phyloP scores from a whole-genome alignment of 805 yeast species.

The Cephaloascus albidus region DNA sequence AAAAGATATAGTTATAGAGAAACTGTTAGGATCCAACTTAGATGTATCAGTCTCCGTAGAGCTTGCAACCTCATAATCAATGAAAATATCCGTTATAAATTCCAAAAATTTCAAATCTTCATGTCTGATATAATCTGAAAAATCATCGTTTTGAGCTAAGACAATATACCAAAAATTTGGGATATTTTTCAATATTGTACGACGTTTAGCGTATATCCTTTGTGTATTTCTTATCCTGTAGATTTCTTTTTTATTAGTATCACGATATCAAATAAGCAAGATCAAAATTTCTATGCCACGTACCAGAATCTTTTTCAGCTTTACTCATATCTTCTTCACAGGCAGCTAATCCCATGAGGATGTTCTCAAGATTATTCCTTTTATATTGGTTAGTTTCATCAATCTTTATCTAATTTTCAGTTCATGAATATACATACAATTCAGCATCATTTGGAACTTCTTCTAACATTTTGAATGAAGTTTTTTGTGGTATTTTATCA shows the following conservation, averaged over 20 bases:
- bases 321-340: constrained; percentile 50
- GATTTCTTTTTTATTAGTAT: constrained; percentile 18
- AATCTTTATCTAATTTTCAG: no score
- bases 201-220: constrained; percentile 49
- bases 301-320: constrained; percentile 51
- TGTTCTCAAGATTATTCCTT: constrained; percentile 17
- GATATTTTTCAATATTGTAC: constrained; percentile 39
- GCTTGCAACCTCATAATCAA: constrained; percentile 36
- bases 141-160: constrained; percentile 74
- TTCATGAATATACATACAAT: no score
- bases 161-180: constrained; percentile 87
- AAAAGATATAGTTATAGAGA: constrained; percentile 52
- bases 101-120: constrained; percentile 76
- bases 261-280: no score
- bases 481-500: no score
- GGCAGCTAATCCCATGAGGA: constrained; percentile 40
- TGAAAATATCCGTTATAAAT: constrained; percentile 50
- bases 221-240: constrained; percentile 43
- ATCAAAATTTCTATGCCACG: background rate
- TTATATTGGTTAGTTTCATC: background rate
- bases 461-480: no score
- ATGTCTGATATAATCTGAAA: constrained; percentile 67
- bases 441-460: no score
- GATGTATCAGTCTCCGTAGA: constrained; percentile 18
- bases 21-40: constrained; percentile 38